Base-by-base conservation (phyloP, 805 yeast genomes). In the Ogataea ganodermae region DNA sequence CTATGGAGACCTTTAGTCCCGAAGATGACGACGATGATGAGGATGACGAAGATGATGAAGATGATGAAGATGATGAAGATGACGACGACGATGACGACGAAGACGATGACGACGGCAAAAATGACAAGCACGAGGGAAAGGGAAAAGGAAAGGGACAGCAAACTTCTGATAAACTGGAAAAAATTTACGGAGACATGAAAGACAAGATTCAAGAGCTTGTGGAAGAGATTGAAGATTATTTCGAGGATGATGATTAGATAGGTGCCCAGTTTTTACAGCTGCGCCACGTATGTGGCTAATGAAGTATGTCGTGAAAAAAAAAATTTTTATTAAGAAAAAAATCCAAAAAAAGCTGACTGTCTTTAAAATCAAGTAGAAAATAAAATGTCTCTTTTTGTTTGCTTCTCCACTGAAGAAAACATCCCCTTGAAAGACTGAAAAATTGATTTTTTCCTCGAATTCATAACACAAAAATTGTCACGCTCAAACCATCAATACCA, bases 141-240 rank as follows among this genome's bases (percentile, higher is more conserved):
- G 58, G 56, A 8, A 31, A 31, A 16, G 35, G 17, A 4, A 31
- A 31, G 14, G 35, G 20, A 6, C 12, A 31, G 18, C 18, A 10
- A 31, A 18, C 36, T n/a, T 30, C 21, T 5, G 42, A 33, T 30
- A 44, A 17, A 10, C 51, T 13, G 42, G 52, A 27, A 56, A 51
- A 12, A 18, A 50, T 27, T 12, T 57, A 61, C 27, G 63, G 51
- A 8, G 47, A 52, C 9, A 23, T 57, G 31, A 50, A 49, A 39
- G 59, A 55, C 17, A 33, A 60, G 3, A 48, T 66, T 40, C 67
- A 60, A 18, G 58, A 60, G 3, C 32, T 62, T 2, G 57, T 57
- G 12, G 63, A 61, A 3, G 60, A 57, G 3, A 48, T 63, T 8
- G 63, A 62, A 31, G 68, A 63, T 6, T 44, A 58, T 26, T 35